These are phyloP conservation scores for Citrullus mucosospermus DNA, from an alignment of 306 rosid species.

Conservation along the genomic window DNA sequence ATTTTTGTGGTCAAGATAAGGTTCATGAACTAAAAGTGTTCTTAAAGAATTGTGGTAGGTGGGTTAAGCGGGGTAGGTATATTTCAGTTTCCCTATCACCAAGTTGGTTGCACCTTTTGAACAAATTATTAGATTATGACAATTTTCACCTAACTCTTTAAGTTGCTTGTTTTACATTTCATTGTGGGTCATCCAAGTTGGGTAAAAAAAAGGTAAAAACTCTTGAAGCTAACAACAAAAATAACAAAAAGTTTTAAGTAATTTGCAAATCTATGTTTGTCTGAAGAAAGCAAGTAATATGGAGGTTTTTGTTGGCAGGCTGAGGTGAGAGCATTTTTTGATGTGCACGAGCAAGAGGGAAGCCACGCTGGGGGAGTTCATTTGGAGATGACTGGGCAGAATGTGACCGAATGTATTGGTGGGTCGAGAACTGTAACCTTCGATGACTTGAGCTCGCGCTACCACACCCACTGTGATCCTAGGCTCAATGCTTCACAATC, in stretches of 20 bases:
- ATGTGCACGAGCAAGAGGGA: slow-evolving; percentile 98
- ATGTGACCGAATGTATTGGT: slow-evolving; percentile 98
- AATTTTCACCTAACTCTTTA: background rate
- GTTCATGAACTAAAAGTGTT: background rate
- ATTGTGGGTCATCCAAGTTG: background rate
- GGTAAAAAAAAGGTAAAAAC: background rate
- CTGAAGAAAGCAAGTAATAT: background rate
- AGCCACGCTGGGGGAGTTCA: slow-evolving; percentile 96
- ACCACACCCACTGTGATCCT: slow-evolving; percentile 99
- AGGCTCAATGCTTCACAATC: slow-evolving; percentile 95
- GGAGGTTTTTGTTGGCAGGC: slow-evolving; percentile 35
- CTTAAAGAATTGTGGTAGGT: background rate
- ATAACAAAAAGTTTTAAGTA: background rate
- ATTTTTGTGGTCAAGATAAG: slow-evolving; percentile 2
- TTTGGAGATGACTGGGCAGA: slow-evolving; percentile 97
- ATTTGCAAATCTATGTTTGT: background rate
- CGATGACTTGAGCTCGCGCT: slow-evolving; percentile 86
- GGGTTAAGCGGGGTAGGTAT: background rate
- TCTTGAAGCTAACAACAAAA: background rate
- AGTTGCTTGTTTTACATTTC: background rate
- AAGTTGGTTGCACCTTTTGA: slow-evolving; percentile 7
- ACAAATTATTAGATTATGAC: background rate
- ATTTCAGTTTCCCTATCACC: slow-evolving; percentile 2
- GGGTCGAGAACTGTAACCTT: slow-evolving; percentile 92
- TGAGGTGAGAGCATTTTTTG: slow-evolving; percentile 97